Evolutionary conservation across 805 yeast species (phyloP), one percentile per base, ranked within the genome.

Genomic region (Candida ascalaphidarum): DNA sequence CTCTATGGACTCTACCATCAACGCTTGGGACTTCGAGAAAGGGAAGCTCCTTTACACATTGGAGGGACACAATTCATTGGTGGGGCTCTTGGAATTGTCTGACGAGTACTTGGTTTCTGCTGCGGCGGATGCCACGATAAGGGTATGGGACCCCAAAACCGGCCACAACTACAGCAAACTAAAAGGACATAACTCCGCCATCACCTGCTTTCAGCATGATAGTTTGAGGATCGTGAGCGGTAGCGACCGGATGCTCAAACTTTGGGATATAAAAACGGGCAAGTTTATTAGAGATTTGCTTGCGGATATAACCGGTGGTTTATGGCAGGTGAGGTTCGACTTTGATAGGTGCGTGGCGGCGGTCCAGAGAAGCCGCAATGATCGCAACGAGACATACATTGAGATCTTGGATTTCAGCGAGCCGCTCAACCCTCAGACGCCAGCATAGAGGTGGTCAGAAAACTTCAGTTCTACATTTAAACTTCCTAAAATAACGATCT

Each of bases 261-360:
- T 92, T 26, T 92, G 96, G 85, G 82, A 88, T 47, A 70, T 85
- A 21, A 67, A 73, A 35, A 75, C 80, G 3, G 97, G 97, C 0
- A 66, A 68, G 44, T 70, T 80, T 35, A 73, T 88, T 2, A 65
- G 84, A 31, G 86, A 85, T 39, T 54, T 92, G 30, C 58, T 88
- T 26, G 63, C 71, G 3, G 88, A 81, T 48, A 77, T 79, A 15
- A 68, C 83, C 11, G 94, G 92, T 7, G 80, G 83, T 21, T 85
- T 89, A 20, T 92, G 98, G 98, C 95, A 92, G 41, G 96, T 89
- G 2, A 72, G 81, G 43, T 84, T 86, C 44, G 94, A 85, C 46
- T 74, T 77, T 39, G 71, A 81, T 34, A 68, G 86, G 28, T 81
- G 96, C 48, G 83, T 89, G 21, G 89, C 94, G 13, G 97, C 98